phyloP scores from a whole-genome alignment of 768 basidiomycete species.

The Lactifluus rugatus region DNA sequence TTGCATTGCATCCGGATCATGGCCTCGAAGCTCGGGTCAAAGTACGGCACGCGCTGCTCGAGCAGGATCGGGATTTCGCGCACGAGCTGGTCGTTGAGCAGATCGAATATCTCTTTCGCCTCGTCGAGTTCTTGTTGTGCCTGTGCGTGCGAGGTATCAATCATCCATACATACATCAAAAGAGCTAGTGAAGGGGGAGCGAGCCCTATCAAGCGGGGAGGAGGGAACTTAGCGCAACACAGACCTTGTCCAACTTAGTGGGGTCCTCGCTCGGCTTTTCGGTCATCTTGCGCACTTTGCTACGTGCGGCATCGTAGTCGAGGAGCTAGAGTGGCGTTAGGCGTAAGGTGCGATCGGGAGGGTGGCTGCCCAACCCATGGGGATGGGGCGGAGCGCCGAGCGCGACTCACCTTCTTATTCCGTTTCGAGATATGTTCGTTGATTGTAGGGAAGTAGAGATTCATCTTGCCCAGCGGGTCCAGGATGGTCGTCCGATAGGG shows the following conservation, averaged over 20 bases:
- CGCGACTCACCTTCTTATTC: conserved; percentile 78
- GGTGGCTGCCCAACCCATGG: not conserved
- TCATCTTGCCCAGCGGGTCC: conserved; percentile 95
- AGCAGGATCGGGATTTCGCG: conserved; percentile 84
- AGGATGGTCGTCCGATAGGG: conserved; percentile 93
- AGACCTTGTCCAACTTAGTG: conserved; percentile 76
- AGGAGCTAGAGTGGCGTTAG: conserved; percentile 50
- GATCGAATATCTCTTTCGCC: conserved; percentile 85
- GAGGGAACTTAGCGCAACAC: conserved; percentile 16
- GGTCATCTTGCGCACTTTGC: conserved; percentile 77
- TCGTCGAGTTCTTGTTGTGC: conserved; percentile 96
- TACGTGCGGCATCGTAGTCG: conserved; percentile 91
- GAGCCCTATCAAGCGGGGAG: too few relatives aligned
- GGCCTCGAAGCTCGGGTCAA: conserved; percentile 97
- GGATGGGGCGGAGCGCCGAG: not conserved
- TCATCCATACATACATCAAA: too few relatives aligned
- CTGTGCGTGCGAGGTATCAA: conserved; percentile 33
- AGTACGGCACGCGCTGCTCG: conserved; percentile 93
- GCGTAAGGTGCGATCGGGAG: conserved; percentile 11
- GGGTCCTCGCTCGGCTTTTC: conserved; percentile 94
- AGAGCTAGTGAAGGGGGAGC: not conserved
- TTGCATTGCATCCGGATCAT: conserved; percentile 98
- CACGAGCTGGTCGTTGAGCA: conserved; percentile 89
- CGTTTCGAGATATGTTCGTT: conserved; percentile 92
- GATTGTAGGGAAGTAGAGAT: conserved; percentile 86